phyloP scores from a whole-genome alignment of 1,284 basidiomycete genomes.

The Pterulicium gracile region DNA sequence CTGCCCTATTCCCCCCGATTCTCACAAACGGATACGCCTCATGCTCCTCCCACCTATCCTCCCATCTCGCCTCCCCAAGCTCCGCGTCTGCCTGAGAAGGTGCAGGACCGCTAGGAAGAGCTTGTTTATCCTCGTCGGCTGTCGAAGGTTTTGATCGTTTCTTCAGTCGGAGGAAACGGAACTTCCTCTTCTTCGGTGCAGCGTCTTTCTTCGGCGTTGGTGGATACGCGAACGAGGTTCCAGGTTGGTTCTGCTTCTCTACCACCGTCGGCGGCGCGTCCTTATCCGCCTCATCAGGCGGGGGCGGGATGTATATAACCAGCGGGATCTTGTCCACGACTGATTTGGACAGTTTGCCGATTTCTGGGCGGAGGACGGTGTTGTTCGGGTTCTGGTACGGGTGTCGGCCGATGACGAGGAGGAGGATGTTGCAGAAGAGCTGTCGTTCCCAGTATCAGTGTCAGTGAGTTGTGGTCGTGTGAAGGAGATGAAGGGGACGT shows the following conservation, averaged over 20 bases:
- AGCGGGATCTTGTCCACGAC: slow-evolving; percentile 69
- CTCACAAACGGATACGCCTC: slow-evolving; percentile 49
- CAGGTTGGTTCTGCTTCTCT: slow-evolving; percentile 45
- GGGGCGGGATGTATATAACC: slow-evolving; percentile 72
- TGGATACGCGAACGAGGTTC: slow-evolving; percentile 23
- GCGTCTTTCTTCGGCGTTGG: slow-evolving; percentile 4
- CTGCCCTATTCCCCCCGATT: slow-evolving; percentile 67
- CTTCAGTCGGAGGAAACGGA: not conserved
- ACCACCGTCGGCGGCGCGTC: slow-evolving; percentile 26
- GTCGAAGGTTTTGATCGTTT: slow-evolving; percentile 3
- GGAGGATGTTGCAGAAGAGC: slow-evolving; percentile 65
- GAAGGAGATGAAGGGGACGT: slow-evolving; percentile 19
- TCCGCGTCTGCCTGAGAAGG: slow-evolving; percentile 34
- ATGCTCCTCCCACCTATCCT: slow-evolving; percentile 36
- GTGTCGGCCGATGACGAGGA: slow-evolving; percentile 67
- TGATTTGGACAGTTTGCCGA: slow-evolving; percentile 57
- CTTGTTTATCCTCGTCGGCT: slow-evolving; percentile 17
- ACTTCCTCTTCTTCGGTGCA: not conserved
- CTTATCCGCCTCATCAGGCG: slow-evolving; percentile 37
- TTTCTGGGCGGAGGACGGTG: slow-evolving; percentile 56
- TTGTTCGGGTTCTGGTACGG: slow-evolving; percentile 58
- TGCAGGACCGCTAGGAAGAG: slow-evolving; percentile 37
- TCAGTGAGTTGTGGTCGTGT: too few species aligned
- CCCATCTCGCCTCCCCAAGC: slow-evolving; percentile 34
- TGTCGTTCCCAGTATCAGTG: too few species aligned